Conservation (phyloP, 108 stramenopile species). For the Nitzschia inconspicua region DNA sequence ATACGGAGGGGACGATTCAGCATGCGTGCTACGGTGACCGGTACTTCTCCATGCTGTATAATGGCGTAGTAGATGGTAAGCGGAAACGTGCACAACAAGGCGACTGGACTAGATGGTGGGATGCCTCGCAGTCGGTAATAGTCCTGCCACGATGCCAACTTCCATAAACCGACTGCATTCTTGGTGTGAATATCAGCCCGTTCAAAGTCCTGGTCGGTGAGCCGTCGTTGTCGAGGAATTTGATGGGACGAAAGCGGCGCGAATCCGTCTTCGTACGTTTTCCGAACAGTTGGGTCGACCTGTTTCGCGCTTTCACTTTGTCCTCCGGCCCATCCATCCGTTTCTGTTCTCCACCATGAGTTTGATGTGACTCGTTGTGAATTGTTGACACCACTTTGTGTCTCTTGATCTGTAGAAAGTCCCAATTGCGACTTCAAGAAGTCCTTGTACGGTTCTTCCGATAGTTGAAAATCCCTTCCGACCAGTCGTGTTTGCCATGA, state of each 20-base stretch:
- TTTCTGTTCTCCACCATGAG: slow-evolving; percentile 79
- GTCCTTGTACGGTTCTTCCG: slow-evolving; percentile 50
- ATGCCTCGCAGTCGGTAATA: slow-evolving; percentile 70
- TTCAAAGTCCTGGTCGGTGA: slow-evolving; percentile 32
- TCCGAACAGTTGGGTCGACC: slow-evolving; percentile 49
- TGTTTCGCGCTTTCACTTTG: slow-evolving; percentile 45
- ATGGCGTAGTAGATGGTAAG: slow-evolving; percentile 79
- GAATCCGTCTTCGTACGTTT: slow-evolving; percentile 67
- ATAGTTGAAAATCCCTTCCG: slow-evolving; percentile 43
- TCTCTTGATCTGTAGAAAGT: slow-evolving; percentile 10
- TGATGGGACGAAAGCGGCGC: slow-evolving; percentile 30
- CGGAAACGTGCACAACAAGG: slow-evolving; percentile 75
- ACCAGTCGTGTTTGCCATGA: slow-evolving; percentile 54
- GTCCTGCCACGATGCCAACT: slow-evolving; percentile 63
- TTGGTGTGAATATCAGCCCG: slow-evolving; percentile 10
- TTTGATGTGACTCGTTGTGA: not conserved
- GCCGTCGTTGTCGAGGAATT: slow-evolving; percentile 49
- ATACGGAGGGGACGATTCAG: slow-evolving; percentile 64
- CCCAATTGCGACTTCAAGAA: slow-evolving; percentile 40
- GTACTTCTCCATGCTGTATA: slow-evolving; percentile 58
- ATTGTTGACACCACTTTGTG: not conserved
- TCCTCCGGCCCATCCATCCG: slow-evolving; percentile 78
- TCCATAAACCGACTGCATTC: slow-evolving; percentile 46
- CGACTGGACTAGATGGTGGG: slow-evolving; percentile 58
- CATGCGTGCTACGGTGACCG: slow-evolving; percentile 77